Percentiles rank a stretch among this genome's conserved stretches.
phyloP scores from a whole-genome alignment of 2,329 filamentous ascomycete genomes.

The Hawksworthiomyces lignivorus region DNA sequence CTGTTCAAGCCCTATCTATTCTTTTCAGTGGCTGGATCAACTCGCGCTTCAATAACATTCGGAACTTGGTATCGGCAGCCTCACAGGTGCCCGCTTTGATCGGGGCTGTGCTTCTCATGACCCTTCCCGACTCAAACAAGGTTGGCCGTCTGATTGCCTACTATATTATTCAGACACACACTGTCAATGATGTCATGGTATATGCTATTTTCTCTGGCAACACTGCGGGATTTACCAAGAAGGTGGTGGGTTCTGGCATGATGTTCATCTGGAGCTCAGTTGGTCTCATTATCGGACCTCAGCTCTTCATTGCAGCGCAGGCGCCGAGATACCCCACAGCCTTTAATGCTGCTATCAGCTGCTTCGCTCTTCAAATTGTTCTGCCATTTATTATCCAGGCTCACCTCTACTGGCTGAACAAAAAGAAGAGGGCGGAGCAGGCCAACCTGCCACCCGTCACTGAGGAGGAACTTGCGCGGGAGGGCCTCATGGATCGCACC shows the following conservation, averaged over 20 bases:
- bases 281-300: conserved; percentile 36
- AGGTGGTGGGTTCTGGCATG: conserved; percentile 56
- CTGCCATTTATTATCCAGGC: conserved; percentile 41
- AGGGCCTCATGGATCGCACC: conserved; percentile 15
- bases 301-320: conserved; percentile 6
- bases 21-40: conserved; percentile 42
- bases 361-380: conserved; percentile 44
- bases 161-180: conserved; percentile 46
- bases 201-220: conserved; percentile 55
- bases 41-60: conserved; percentile 33
- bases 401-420: conserved; percentile 43
- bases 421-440: conserved; percentile 33
- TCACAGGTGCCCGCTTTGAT: conserved; percentile 27
- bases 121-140: conserved; percentile 36
- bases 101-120: conserved; percentile 40
- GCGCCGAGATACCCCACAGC: conserved; percentile 8
- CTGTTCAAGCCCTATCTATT: conserved; percentile 52
- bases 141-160: conserved; percentile 42
- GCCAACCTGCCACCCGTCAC: background rate
- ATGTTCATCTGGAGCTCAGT: conserved; percentile 55
- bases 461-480: conserved; percentile 4
- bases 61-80: conserved; percentile 32
- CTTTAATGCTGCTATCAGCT: conserved; percentile 41
- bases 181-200: conserved; percentile 45
- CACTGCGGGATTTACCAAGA: conserved; percentile 62